These are phyloP conservation scores for Anthostomella pinea DNA, from an alignment of 2,329 filamentous ascomycete genomes.

Conservation along the genomic window DNA sequence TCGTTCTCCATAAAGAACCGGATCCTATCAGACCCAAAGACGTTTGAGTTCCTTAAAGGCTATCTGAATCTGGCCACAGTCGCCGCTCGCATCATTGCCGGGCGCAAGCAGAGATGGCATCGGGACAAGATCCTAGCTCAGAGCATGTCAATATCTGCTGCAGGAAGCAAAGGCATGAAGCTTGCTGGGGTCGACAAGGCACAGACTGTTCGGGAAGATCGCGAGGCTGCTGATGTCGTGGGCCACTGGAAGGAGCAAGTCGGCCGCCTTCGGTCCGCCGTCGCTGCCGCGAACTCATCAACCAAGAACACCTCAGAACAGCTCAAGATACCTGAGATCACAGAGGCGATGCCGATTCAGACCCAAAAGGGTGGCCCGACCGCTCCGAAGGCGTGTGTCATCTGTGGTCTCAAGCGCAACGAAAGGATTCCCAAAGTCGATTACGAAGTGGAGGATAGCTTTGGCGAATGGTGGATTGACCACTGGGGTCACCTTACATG, in stretches of 20 bases:
- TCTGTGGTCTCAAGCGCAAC: constrained; percentile 86
- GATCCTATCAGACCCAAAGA: constrained; percentile 61
- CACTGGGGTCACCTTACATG: constrained; percentile 81
- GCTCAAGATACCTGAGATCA: constrained; percentile 66
- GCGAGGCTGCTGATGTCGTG: constrained; percentile 77
- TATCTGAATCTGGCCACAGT: constrained; percentile 65
- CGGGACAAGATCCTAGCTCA: constrained; percentile 81
- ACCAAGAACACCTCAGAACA: constrained; percentile 28
- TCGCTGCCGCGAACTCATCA: constrained; percentile 61
- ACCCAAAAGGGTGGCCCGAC: constrained; percentile 71
- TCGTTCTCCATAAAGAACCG: constrained; percentile 57
- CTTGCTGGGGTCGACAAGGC: constrained; percentile 80
- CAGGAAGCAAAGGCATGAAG: constrained; percentile 84
- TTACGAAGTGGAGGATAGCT: constrained; percentile 77
- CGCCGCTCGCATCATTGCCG: constrained; percentile 77
- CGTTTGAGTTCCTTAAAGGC: constrained; percentile 60
- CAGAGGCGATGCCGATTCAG: constrained; percentile 65
- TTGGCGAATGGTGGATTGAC: constrained; percentile 95
- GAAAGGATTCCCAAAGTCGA: constrained; percentile 78
- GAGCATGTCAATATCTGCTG: constrained; percentile 81
- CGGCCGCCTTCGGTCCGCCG: constrained; percentile 69
- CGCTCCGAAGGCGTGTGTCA: constrained; percentile 71
- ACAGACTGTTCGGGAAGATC: constrained; percentile 78
- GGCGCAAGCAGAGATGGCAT: constrained; percentile 85
- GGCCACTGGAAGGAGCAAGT: constrained; percentile 72